A percentile compares a stretch with the other conserved stretches of the same genome.
Conservation (phyloP, 1,284 basidiomycete genomes). For the Trichosporon ovoides region DNA sequence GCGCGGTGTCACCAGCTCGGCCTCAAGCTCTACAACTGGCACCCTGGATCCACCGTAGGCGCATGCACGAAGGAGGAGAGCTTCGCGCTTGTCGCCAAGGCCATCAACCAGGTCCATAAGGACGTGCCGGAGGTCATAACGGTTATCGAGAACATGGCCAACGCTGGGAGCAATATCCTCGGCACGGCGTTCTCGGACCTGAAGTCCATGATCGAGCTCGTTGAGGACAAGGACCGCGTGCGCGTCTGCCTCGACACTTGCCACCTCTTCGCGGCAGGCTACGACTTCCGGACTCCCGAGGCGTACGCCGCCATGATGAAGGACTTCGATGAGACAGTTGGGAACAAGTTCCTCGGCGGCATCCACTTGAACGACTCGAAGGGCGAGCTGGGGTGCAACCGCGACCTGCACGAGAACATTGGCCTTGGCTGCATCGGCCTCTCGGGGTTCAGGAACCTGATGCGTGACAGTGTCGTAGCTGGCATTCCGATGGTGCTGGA, state of each 20-base stretch:
- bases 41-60: constrained; percentile 76
- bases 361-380: constrained; percentile 86
- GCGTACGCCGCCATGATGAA: constrained; percentile 49
- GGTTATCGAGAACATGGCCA: constrained; percentile 84
- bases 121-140: constrained; percentile 61
- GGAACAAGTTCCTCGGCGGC: constrained; percentile 65
- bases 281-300: constrained; percentile 66
- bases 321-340: constrained; percentile 63
- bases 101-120: constrained; percentile 69
- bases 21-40: constrained; percentile 73
- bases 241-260: constrained; percentile 84
- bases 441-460: constrained; percentile 60
- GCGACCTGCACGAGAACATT: constrained; percentile 78
- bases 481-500: constrained; percentile 75
- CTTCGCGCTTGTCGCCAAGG: constrained; percentile 63
- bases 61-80: constrained; percentile 59
- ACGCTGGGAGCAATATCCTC: constrained; percentile 67
- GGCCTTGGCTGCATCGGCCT: constrained; percentile 71
- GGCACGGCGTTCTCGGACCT: constrained; percentile 68
- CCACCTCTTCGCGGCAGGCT: constrained; percentile 76
- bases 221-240: constrained; percentile 68
- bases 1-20: constrained; percentile 71
- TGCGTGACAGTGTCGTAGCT: constrained; percentile 63
- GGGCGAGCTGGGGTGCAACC: constrained; percentile 58
- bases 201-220: constrained; percentile 62